Evolutionary conservation across 805 yeast genomes (phyloP), one percentile per base, ranked within the genome.

Genomic region (Dipodascus geniculatus): DNA sequence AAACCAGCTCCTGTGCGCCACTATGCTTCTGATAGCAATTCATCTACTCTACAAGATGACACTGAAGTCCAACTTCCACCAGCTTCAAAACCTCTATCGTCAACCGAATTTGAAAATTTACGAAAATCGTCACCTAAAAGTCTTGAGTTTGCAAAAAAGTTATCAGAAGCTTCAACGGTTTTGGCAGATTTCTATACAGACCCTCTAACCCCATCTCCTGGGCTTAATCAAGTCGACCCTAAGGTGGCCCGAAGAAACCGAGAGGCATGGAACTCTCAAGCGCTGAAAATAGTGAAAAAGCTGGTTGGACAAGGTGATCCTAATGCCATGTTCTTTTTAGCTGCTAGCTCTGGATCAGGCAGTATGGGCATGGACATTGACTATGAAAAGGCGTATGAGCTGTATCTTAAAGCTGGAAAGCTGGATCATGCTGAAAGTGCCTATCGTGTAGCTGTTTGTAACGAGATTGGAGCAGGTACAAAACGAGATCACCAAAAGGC

Each of bases 401-500:
- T 74, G 51, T 85, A 84, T 64, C 60, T 67, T 28, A 78, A 76
- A 55, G 83, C 88, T 0, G 84, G 87, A 3, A 70, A 71, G 49
- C 73, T 73, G 47, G 75, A 77, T 20, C 82, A 82, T 60, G 73
- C 80, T 0, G 77, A 77, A 53, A 83, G 86, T 8, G 74, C 82
- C 55, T 85, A 82, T 68, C 69, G 91, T 50, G 76, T 81, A 0
- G 93, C 85, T 0, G 84, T 84, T 31, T 80, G 87, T 61, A 75
- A 75, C 61, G 93, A 86, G 64, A 71, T 83, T 63, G 83, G 87
- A 17, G 74, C 78, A 55, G 84, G 85, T 1, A 69, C 76, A 23
- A 60, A 68, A 53, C 63, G 70, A 44, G 77, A 77, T 59, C 51
- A 64, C 20, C 59, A 57, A n/a, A 71, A 73, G 55, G 81, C 88